Evolutionary conservation across 768 basidiomycete genomes (phyloP).

Genomic region (Melanogaster broomeanus): DNA sequence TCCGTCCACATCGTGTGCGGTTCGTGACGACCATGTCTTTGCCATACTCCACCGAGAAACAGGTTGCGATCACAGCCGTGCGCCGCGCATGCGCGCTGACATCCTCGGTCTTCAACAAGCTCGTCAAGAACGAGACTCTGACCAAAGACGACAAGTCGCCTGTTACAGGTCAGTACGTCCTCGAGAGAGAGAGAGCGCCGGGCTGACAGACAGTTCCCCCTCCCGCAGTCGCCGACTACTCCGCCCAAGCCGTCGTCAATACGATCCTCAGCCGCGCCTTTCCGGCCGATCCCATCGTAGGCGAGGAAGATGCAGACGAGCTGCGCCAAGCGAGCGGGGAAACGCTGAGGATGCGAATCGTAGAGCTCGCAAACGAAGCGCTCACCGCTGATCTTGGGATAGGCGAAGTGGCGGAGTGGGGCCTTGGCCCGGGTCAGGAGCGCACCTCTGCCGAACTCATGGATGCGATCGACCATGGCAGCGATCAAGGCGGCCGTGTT

Average conservation of each 20-base stretch:
- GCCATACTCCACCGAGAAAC: slow-evolving; percentile 65
- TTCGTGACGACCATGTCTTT: slow-evolving; percentile 46
- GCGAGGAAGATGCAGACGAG: slow-evolving; percentile 91
- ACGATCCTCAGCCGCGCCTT: slow-evolving; percentile 76
- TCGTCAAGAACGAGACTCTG: slow-evolving; percentile 83
- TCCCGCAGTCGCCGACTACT: slow-evolving; percentile 82
- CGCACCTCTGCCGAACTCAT: slow-evolving; percentile 63
- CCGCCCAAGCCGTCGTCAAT: slow-evolving; percentile 91
- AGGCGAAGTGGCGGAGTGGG: slow-evolving; percentile 70
- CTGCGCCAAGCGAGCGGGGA: slow-evolving; percentile 52
- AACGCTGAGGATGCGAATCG: slow-evolving; percentile 62
- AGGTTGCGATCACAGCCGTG: slow-evolving; percentile 85
- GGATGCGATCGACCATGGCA: slow-evolving; percentile 85
- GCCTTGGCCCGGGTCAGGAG: slow-evolving; percentile 60
- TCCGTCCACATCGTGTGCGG: neutral
- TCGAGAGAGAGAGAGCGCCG: neutral
- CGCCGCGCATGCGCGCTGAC: slow-evolving; percentile 84
- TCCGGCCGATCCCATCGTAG: slow-evolving; percentile 86
- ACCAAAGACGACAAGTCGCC: slow-evolving; percentile 92
- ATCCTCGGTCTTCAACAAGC: slow-evolving; percentile 79
- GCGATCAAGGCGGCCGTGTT: slow-evolving; percentile 62
- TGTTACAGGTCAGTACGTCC: slow-evolving; percentile 64
- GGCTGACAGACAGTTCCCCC: neutral
- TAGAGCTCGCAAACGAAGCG: slow-evolving; percentile 81
- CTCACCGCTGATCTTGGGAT: slow-evolving; percentile 52